phyloP scores from a whole-genome alignment of 768 basidiomycete genomes.

The Guyanaporus albipodus region DNA sequence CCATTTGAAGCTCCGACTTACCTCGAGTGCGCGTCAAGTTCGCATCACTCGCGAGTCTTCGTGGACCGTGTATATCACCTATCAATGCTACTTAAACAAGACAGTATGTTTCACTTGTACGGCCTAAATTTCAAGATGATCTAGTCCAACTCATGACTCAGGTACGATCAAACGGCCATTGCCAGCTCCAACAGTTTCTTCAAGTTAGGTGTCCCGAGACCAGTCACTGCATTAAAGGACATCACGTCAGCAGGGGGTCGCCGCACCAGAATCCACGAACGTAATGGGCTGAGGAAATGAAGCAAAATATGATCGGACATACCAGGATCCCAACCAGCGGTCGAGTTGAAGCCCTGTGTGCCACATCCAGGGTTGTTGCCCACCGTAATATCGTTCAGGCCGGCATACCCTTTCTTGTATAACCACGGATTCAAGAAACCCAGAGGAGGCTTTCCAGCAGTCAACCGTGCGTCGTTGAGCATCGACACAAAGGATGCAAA shows the following conservation, averaged over 20 bases:
- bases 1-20: too few species aligned
- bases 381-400: constrained; percentile 54
- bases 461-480: constrained; percentile 59
- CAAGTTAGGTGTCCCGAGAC: constrained; percentile 54
- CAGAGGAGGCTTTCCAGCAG: constrained; percentile 39
- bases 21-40: too few species aligned
- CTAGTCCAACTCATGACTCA: neutral
- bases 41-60: too few species aligned
- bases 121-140: too few species aligned
- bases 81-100: too few species aligned
- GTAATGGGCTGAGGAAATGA: too few species aligned
- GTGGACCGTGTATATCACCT: too few species aligned
- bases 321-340: constrained; percentile 62
- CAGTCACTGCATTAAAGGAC: constrained; percentile 42
- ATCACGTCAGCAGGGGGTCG: too few species aligned
- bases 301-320: constrained; percentile 12
- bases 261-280: too few species aligned
- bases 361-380: constrained; percentile 61
- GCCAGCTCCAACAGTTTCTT: constrained; percentile 41
- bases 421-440: constrained; percentile 67
- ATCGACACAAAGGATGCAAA: constrained; percentile 63
- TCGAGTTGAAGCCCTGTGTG: constrained; percentile 59
- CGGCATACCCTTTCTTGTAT: constrained; percentile 35
- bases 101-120: too few species aligned
- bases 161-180: constrained; percentile 9